Base-by-base conservation (phyloP, 2,329 filamentous ascomycete species). In the Colletotrichum sojae region DNA sequence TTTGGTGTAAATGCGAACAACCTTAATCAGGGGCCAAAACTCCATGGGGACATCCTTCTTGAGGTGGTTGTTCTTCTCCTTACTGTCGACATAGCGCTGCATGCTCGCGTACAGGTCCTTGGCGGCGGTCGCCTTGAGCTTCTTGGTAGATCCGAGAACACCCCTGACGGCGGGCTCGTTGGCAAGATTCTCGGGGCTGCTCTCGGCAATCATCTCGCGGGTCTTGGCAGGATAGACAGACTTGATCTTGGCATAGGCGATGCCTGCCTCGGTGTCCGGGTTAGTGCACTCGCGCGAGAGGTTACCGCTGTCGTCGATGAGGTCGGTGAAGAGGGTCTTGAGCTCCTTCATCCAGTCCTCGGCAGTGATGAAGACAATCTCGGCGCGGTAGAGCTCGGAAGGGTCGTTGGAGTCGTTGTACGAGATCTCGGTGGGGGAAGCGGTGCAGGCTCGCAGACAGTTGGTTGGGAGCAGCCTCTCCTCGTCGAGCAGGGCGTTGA, bases 401-500 rank as follows among this genome's bases (percentile, higher is more conserved):
- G 80, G 76, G 6, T 83, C 74, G 0, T 81, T 74, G n/a, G 79
- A 83, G 25, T 83, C 16, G 63, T 91, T 91, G 76, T 83, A 91
- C 0, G 84, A 85, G 2, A 91, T 83, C 73, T 91, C 88, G 0
- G 88, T 91, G 0, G 89, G 84, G 0, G 88, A 86, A 0, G 89
- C 88, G 0, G 89, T 91, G 65, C 88, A 91, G 1, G 89, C 89
- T 39, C 87, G 79, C 83, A 90, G 86, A 73, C 88, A 88, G 61
- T 75, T 81, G 1, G 80, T 82, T 0, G 78, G 81, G 1, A 82
- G 64, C 20, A 83, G 72, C 83, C 82, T 81, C 72, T 91, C 88
- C 72, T 91, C 87, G 36, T 90, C 88, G 0, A 91, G 80, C 51
- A 91, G 73, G 0, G 89, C 89, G 73, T 91, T 91, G 75, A 92